Evolutionary conservation across 208 protist species (phyloP).

Genomic region (Trypanosoma caninum): DNA sequence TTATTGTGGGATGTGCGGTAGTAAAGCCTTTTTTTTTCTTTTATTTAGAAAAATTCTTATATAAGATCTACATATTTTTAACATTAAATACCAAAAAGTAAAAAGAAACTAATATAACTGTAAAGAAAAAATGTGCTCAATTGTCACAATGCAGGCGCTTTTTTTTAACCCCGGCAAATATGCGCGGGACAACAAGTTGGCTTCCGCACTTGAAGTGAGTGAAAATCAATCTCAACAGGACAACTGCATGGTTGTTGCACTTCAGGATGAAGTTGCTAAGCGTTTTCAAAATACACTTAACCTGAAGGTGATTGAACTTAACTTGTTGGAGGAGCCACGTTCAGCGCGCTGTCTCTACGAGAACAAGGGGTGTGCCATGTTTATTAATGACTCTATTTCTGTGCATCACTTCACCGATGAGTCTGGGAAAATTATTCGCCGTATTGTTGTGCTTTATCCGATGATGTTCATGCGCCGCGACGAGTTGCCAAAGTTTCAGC

Average conservation of each 20-base stretch:
- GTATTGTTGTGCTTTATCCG: slow-evolving; percentile 68
- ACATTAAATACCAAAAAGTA: slow-evolving; percentile 2
- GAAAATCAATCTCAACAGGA: slow-evolving; percentile 26
- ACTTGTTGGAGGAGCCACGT: slow-evolving; percentile 13
- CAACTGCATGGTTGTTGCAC: slow-evolving; percentile 21
- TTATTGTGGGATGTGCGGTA: no score
- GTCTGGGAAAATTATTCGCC: slow-evolving; percentile 46
- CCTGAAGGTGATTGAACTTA: slow-evolving; percentile 6
- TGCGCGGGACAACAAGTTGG: slow-evolving; percentile 30
- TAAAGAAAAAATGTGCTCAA: slow-evolving; percentile 24
- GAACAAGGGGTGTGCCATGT: slow-evolving; percentile 41
- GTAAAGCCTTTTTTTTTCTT: no score
- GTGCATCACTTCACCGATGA: slow-evolving; percentile 69
- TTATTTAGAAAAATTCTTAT: no score
- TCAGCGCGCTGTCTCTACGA: slow-evolving; percentile 27
- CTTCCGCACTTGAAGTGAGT: slow-evolving; percentile 23
- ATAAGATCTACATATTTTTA: no score
- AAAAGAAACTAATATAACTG: slow-evolving; percentile 2
- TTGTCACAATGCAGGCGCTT: slow-evolving; percentile 22
- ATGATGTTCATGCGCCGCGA: slow-evolving; percentile 47
- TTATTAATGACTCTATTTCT: slow-evolving; percentile 47
- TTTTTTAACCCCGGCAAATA: slow-evolving; percentile 18
- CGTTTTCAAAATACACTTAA: slow-evolving; percentile 15
- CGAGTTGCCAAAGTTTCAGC: slow-evolving; percentile 49
- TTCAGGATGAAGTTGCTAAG: slow-evolving; percentile 27